Evolutionary conservation across 768 basidiomycete genomes (phyloP).

Genomic region (Russula vinacea): DNA sequence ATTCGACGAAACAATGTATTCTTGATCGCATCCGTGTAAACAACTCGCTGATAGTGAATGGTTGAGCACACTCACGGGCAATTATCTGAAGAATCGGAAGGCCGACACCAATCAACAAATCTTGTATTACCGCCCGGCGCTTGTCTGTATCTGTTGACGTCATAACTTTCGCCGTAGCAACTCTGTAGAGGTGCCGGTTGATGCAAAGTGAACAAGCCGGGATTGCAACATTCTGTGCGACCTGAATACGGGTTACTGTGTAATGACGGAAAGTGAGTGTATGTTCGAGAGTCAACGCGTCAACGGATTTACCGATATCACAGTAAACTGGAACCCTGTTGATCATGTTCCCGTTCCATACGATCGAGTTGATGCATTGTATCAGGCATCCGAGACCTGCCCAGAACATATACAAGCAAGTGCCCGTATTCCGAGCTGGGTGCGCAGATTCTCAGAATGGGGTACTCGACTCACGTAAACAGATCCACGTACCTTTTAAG

Average conservation of each 20-base stretch:
- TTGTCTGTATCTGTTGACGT: constrained; percentile 29
- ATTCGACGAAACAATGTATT: neutral
- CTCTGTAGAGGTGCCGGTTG: constrained; percentile 48
- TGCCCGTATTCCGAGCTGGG: constrained; percentile 58
- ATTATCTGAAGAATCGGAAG: constrained; percentile 19
- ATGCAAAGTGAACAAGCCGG: constrained; percentile 45
- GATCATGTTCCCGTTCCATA: too few species aligned
- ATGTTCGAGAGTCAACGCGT: too few species aligned
- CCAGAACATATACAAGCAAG: constrained; percentile 42
- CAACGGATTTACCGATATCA: too few species aligned
- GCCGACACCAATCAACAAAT: constrained; percentile 35
- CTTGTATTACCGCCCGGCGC: neutral
- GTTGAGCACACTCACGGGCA: neutral
- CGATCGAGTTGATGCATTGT: too few species aligned
- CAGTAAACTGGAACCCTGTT: too few species aligned
- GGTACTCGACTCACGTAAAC: too few species aligned
- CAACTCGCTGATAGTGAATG: neutral
- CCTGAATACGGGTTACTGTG: constrained; percentile 42
- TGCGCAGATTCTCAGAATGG: neutral
- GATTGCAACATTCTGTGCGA: constrained; percentile 39
- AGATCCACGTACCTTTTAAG: constrained; percentile 40
- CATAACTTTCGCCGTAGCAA: constrained; percentile 39
- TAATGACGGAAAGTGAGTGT: too few species aligned
- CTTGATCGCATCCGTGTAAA: neutral
- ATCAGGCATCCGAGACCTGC: too few species aligned